These are phyloP conservation scores for Mortierella alpina DNA, from an alignment of 192 early-diverging fungal species.

Conservation along the genomic window DNA sequence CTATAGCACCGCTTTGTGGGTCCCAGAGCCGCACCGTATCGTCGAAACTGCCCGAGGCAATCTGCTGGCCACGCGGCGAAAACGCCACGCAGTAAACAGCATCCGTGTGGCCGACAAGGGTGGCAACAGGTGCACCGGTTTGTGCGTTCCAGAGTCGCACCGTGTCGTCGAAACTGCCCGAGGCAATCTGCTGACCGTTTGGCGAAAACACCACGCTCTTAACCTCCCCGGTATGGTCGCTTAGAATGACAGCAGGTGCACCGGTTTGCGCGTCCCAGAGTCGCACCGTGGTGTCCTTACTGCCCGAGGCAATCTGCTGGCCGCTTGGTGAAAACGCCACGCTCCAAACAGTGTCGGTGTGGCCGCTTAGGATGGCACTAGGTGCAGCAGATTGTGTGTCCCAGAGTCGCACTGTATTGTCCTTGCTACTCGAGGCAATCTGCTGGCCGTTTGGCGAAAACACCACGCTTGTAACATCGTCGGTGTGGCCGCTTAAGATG, in stretches of 20 bases:
- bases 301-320: not conserved
- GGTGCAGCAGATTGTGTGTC: not conserved
- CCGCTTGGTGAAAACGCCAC: conserved; percentile 2
- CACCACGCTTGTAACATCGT: not conserved
- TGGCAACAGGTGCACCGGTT: not conserved
- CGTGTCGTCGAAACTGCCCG: not conserved
- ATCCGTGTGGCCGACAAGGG: not conserved
- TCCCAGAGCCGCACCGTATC: too few relatives aligned
- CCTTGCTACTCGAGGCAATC: not conserved
- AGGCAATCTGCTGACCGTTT: not conserved
- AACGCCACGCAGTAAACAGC: not conserved
- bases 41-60: conserved; percentile 8
- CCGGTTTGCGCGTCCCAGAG: conserved; percentile 2
- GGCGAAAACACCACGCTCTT: not conserved
- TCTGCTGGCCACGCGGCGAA: conserved; percentile 4
- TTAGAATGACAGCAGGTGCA: not conserved
- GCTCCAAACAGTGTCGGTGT: not conserved
- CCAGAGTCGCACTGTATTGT: conserved; percentile 5
- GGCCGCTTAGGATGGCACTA: not conserved
- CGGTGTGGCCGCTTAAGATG: not conserved
- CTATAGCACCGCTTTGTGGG: too few relatives aligned
- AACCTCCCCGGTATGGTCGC: not conserved
- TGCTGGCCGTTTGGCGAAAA: conserved; percentile 3
- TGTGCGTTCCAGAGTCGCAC: not conserved
- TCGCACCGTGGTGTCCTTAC: not conserved